These are phyloP conservation scores for Stagonosporopsis rhizophila DNA, from an alignment of 2,329 filamentous ascomycete species.

Conservation along the genomic window DNA sequence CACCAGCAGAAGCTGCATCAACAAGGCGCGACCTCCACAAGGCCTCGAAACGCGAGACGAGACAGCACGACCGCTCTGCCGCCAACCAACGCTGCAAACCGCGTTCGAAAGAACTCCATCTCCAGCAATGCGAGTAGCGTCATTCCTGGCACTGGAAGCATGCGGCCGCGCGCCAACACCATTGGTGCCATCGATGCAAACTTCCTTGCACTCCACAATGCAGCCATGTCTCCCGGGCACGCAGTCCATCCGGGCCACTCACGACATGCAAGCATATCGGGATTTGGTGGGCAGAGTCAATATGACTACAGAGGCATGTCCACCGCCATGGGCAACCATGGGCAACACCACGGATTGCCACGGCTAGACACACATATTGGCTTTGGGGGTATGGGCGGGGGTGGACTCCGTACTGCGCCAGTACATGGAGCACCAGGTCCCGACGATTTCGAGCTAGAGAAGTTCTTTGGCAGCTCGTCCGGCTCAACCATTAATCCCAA, in stretches of 20 bases:
- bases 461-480: slow-evolving; percentile 67
- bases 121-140: slow-evolving; percentile 64
- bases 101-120: slow-evolving; percentile 92
- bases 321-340: slow-evolving; percentile 69
- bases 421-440: slow-evolving; percentile 59
- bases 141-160: slow-evolving; percentile 62
- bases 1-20: slow-evolving; percentile 99
- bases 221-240: slow-evolving; percentile 57
- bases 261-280: slow-evolving; percentile 76
- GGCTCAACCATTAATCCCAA: slow-evolving; percentile 69
- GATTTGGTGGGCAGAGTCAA: slow-evolving; percentile 63
- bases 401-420: slow-evolving; percentile 78
- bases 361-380: slow-evolving; percentile 84
- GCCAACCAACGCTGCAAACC: slow-evolving; percentile 67
- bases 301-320: slow-evolving; percentile 78
- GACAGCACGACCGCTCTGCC: slow-evolving; percentile 83
- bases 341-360: slow-evolving; percentile 71
- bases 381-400: slow-evolving; percentile 69
- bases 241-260: slow-evolving; percentile 63
- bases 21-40: slow-evolving; percentile 84
- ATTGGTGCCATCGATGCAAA: slow-evolving; percentile 86
- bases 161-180: slow-evolving; percentile 92
- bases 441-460: slow-evolving; percentile 73
- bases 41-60: slow-evolving; percentile 80
- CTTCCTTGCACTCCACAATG: slow-evolving; percentile 69